These are phyloP conservation scores for Croton laevigatus DNA, from an alignment of 441 rosid species.

Conservation along the genomic window DNA sequence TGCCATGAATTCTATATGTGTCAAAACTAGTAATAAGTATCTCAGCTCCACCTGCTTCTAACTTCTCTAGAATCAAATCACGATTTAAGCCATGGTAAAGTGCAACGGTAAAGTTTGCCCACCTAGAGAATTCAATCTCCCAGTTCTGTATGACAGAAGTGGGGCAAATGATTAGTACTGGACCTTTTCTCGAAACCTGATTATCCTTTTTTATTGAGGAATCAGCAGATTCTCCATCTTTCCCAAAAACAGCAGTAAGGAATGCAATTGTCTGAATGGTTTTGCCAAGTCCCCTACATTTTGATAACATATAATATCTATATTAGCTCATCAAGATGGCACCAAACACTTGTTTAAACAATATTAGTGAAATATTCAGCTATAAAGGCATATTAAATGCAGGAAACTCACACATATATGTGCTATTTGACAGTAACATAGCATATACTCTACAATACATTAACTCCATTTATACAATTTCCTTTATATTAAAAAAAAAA, in stretches of 20 bases:
- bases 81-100: conserved; percentile 80
- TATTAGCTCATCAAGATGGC: conserved; percentile 4
- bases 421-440: too few relatives aligned
- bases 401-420: background rate
- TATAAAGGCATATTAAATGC: background rate
- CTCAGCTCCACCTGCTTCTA: conserved; percentile 60
- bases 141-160: conserved; percentile 88
- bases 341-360: too few relatives aligned
- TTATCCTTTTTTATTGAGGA: conserved; percentile 27
- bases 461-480: too few relatives aligned
- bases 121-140: conserved; percentile 84
- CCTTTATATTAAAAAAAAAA: background rate
- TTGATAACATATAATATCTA: background rate
- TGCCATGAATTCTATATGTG: conserved; percentile 75
- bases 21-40: conserved; percentile 87
- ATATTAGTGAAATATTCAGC: background rate
- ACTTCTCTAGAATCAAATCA: conserved; percentile 69
- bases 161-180: conserved; percentile 77
- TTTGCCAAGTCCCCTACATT: conserved; percentile 87
- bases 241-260: conserved; percentile 76
- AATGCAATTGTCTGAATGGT: conserved; percentile 94
- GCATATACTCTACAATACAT: too few relatives aligned
- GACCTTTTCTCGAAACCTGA: conserved; percentile 38
- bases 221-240: conserved; percentile 54
- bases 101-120: conserved; percentile 72